Evolutionary conservation across 371 early-diverging fungal species (phyloP), one percentile per base, ranked within the genome.

Genomic region (Gilbertella persicaria): DNA sequence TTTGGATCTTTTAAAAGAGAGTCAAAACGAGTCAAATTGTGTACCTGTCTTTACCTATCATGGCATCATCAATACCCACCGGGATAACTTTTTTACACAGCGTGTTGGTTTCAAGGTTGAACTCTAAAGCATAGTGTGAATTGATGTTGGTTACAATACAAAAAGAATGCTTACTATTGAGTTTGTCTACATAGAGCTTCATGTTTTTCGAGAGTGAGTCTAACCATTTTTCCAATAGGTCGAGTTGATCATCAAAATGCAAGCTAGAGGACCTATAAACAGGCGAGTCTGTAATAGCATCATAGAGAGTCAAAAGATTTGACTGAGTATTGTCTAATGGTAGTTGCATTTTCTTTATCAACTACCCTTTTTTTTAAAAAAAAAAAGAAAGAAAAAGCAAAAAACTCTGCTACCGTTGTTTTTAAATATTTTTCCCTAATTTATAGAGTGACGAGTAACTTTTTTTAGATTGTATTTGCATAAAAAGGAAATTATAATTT

Each of bases 241-340:
- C 89, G 48, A 90, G 71, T 55, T 90, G 88, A 17, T 83, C 84
- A 62, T 88, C 84, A 47, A 88, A 75, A 39, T 81, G 79, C 16
- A 65, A 53, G 20, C 87, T 62, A 56, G 76, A 80, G 45, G 86
- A 80, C 24, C 88, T 78, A 64, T 83, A 85, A 43, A 76, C 74
- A 14, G 89, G 90, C 7, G 89, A 81, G 56, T 88, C 90, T 7
- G 74, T 58, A 37, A 86, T 39, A 7, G 83, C 80, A 51, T 77
- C 77, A 39, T 73, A 67, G 4, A 73, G 20, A 5, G 77, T 73
- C 21, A 73, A 44, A 29, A 67, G 30, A 37, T 71, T 56, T 4
- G 77, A 28, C 28, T 28, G 28, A 28, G 28, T 5, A 5, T 28
- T 28, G 9, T 28, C 28, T 68, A 28, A 4, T 28, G 28, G 28